These are phyloP conservation scores for Linnemannia hyalina DNA, from an alignment of 192 early-diverging fungal genomes.

Conservation along the genomic window DNA sequence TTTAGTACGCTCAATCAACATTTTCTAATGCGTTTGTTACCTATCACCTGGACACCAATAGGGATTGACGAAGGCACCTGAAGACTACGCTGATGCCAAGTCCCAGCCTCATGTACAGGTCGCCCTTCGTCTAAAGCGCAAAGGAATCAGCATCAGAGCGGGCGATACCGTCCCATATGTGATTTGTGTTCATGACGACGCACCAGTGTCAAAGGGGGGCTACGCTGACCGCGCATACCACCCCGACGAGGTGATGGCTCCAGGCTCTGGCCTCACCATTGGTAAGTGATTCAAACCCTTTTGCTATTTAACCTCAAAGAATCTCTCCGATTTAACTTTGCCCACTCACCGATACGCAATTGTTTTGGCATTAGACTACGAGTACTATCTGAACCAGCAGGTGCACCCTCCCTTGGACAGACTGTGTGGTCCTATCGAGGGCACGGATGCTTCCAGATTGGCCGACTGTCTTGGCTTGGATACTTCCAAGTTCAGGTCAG, in stretches of 20 bases:
- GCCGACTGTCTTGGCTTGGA: constrained; percentile 91
- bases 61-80: constrained; percentile 91
- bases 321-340: not conserved
- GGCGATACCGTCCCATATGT: constrained; percentile 98
- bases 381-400: constrained; percentile 96
- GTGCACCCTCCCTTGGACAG: constrained; percentile 90
- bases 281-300: constrained; percentile 46
- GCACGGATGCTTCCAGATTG: constrained; percentile 80
- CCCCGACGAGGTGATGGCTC: constrained; percentile 80
- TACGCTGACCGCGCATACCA: constrained; percentile 86
- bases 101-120: constrained; percentile 96
- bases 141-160: constrained; percentile 72
- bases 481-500: constrained; percentile 68
- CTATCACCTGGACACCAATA: constrained; percentile 29
- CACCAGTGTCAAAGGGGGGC: constrained; percentile 43
- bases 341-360: not conserved
- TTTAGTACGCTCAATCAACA: not conserved
- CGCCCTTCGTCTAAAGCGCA: constrained; percentile 82
- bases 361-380: constrained; percentile 66
- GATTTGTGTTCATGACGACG: constrained; percentile 72
- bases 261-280: constrained; percentile 61
- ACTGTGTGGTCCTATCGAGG: constrained; percentile 87
- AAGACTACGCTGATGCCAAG: constrained; percentile 90
- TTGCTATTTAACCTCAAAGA: not conserved
- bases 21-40: not conserved